Evolutionary conservation across 169 alveolate species (phyloP).

Genomic region (Cryptosporidium ubiquitum): DNA sequence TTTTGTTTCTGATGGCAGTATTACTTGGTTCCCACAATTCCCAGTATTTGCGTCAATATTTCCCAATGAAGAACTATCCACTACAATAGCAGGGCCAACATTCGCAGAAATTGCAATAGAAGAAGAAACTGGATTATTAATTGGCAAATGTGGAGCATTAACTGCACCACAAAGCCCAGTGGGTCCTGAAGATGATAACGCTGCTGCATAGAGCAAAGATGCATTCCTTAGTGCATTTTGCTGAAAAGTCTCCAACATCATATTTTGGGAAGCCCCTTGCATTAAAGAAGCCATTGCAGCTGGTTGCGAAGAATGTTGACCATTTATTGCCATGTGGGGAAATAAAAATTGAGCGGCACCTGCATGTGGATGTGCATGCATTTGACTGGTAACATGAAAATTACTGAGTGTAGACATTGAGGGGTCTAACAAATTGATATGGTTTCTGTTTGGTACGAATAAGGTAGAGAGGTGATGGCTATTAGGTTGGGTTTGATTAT

Average conservation of each 20-base stretch:
- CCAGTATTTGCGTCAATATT: neutral
- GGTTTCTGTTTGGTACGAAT: neutral
- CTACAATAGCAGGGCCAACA: neutral
- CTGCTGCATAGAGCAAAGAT: constrained; percentile 40
- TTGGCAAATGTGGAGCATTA: neutral
- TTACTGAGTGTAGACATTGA: neutral
- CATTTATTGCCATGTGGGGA: constrained; percentile 1
- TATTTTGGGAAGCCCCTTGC: neutral
- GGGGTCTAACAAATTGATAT: neutral
- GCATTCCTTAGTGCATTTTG: constrained; percentile 19
- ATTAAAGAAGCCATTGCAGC: neutral
- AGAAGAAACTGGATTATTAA: neutral
- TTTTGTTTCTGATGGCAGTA: neutral
- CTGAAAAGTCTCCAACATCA: constrained; percentile 26
- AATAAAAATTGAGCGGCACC: constrained; percentile 9
- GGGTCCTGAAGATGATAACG: neutral
- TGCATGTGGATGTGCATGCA: constrained; percentile 7
- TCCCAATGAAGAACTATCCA: neutral
- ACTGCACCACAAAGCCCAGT: neutral
- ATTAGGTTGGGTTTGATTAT: neutral
- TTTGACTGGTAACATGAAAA: neutral
- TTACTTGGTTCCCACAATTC: neutral
- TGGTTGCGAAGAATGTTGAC: neutral
- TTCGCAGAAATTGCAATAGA: neutral
- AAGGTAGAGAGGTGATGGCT: neutral